These are phyloP conservation scores for Podaxis sp. DNA, from an alignment of 768 basidiomycete species.

Conservation along the genomic window DNA sequence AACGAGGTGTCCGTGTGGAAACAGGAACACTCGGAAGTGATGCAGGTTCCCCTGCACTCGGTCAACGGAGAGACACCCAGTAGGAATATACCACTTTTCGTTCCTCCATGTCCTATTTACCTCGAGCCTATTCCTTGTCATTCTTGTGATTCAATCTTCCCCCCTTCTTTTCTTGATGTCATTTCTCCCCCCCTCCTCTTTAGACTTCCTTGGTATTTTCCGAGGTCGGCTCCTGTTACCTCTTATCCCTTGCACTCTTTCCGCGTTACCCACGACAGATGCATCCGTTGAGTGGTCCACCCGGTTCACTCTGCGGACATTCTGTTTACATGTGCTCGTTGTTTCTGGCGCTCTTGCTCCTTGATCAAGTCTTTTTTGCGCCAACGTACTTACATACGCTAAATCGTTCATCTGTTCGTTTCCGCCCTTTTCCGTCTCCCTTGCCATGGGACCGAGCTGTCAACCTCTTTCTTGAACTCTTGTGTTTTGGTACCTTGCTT, in stretches of 20 bases:
- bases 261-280: constrained; percentile 4
- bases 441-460: constrained; percentile 6
- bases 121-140: constrained; percentile 2
- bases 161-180: not conserved
- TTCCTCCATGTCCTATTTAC: constrained; percentile 3
- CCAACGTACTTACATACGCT: constrained; percentile 9
- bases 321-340: not conserved
- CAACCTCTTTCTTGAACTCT: constrained; percentile 9
- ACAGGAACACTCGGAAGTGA: constrained; percentile 13
- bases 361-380: not conserved
- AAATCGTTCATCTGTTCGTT: not conserved
- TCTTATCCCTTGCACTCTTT: not conserved
- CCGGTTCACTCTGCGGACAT: not conserved
- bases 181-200: not conserved
- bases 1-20: constrained; percentile 76
- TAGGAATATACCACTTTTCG: constrained; percentile 1
- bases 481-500: constrained; percentile 7
- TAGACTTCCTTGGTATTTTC: not conserved
- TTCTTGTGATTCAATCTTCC: not conserved
- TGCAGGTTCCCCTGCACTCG: constrained; percentile 6
- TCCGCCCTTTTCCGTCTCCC: not conserved
- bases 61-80: constrained; percentile 10
- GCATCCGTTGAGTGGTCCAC: not conserved
- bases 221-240: not conserved
- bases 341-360: not conserved